A percentile compares a stretch with the other conserved stretches of the same genome.
phyloP scores from a whole-genome alignment of 441 rosid species.

The Eruca vesicaria region DNA sequence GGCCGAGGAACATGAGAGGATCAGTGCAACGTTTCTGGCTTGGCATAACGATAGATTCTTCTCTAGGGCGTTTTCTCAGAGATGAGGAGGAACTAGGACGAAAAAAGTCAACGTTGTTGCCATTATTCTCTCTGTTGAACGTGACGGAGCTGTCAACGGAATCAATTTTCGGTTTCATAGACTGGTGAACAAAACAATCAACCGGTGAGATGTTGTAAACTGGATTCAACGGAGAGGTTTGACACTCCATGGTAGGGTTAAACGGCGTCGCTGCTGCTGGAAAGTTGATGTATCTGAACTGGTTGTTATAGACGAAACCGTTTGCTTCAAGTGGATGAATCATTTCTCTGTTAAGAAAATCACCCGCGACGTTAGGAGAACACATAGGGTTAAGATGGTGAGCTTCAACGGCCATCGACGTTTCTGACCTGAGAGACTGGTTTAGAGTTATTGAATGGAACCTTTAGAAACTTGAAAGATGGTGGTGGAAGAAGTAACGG shows the following conservation, averaged over 20 bases:
- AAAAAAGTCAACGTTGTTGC: conserved; percentile 1
- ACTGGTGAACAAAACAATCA: conserved; percentile 25
- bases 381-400: conserved; percentile 51
- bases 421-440: neutral
- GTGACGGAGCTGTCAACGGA: conserved; percentile 65
- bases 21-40: conserved; percentile 17
- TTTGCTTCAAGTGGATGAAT: conserved; percentile 46
- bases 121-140: conserved; percentile 35
- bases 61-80: conserved; percentile 65
- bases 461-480: conserved; percentile 8
- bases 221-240: conserved; percentile 33
- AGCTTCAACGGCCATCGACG: conserved; percentile 74
- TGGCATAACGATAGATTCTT: conserved; percentile 31
- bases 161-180: conserved; percentile 43
- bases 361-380: conserved; percentile 27
- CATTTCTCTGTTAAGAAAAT: conserved; percentile 44
- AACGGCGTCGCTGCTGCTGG: conserved; percentile 39
- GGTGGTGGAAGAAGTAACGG: conserved; percentile 17
- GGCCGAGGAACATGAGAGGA: conserved; percentile 58
- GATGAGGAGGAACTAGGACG: conserved; percentile 25
- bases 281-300: conserved; percentile 40
- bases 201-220: conserved; percentile 27
- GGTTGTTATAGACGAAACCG: conserved; percentile 37
- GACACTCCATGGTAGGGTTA: conserved; percentile 42
- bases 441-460: conserved; percentile 4